Conservation (phyloP, 2,329 filamentous ascomycete species). For the Penicillium crustosum region DNA sequence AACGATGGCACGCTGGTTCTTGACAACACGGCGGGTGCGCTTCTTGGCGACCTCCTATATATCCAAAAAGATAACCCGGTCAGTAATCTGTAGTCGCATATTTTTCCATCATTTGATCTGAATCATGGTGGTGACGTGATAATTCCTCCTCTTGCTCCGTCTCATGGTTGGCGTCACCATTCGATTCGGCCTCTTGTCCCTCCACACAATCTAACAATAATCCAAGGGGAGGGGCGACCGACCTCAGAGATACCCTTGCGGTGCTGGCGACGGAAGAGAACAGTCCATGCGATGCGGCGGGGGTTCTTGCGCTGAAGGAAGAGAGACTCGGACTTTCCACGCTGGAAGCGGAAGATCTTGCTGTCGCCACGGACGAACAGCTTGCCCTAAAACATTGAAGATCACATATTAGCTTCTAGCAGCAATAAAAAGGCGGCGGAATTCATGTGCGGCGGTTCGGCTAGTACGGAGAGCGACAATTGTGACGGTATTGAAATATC, state of each 20-base stretch:
- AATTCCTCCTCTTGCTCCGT: conserved; percentile 19
- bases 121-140: conserved; percentile 2
- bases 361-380: conserved; percentile 99
- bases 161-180: conserved; percentile 2
- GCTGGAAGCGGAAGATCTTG: conserved; percentile 99
- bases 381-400: conserved; percentile 72
- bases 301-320: conserved; percentile 99
- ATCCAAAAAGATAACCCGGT: conserved; percentile 30
- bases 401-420: conserved; percentile 31
- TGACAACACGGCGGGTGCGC: conserved; percentile 95
- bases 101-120: conserved; percentile 5
- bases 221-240: conserved; percentile 49
- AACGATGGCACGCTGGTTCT: conserved; percentile 98
- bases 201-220: conserved; percentile 19
- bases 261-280: conserved; percentile 97
- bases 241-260: conserved; percentile 99
- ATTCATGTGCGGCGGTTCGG: conserved; percentile 11
- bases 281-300: conserved; percentile 97
- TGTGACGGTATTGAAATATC: conserved; percentile 6
- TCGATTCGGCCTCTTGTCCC: conserved; percentile 8
- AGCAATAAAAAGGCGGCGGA: background rate
- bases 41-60: conserved; percentile 98
- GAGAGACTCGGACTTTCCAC: conserved; percentile 98
- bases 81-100: conserved; percentile 25
- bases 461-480: conserved; percentile 9